phyloP scores from a whole-genome alignment of 2,329 filamentous ascomycete genomes.

The Zelopaecilomyces penicillatus region DNA sequence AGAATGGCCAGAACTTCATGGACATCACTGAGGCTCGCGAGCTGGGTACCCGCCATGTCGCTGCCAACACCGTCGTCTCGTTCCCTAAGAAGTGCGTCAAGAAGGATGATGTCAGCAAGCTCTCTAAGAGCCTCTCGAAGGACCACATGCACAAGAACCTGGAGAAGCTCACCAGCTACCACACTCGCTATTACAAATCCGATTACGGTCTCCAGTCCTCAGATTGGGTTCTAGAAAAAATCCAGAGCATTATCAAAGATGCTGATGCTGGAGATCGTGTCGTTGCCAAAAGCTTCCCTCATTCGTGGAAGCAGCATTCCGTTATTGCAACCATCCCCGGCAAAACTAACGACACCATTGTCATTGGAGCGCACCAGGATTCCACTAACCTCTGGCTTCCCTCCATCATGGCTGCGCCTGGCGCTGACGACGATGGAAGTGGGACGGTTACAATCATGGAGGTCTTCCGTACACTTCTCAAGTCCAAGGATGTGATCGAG shows the following conservation, averaged over 20 bases:
- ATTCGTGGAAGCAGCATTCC: slow-evolving; percentile 82
- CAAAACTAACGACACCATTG: slow-evolving; percentile 71
- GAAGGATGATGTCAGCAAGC: slow-evolving; percentile 55
- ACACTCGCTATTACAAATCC: slow-evolving; percentile 76
- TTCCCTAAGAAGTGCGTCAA: slow-evolving; percentile 61
- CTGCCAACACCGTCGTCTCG: slow-evolving; percentile 30
- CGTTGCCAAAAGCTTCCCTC: slow-evolving; percentile 63
- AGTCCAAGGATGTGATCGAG: slow-evolving; percentile 58
- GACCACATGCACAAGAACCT: slow-evolving; percentile 69
- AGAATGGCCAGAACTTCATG: slow-evolving; percentile 86
- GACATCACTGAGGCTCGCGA: slow-evolving; percentile 75
- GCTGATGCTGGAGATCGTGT: slow-evolving; percentile 64
- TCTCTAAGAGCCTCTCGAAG: slow-evolving; percentile 65
- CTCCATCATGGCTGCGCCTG: slow-evolving; percentile 73
- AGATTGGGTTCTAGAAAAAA: slow-evolving; percentile 72
- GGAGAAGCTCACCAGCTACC: slow-evolving; percentile 68
- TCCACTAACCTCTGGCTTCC: slow-evolving; percentile 91
- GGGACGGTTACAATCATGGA: slow-evolving; percentile 93
- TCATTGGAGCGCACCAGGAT: slow-evolving; percentile 89
- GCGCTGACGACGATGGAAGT: slow-evolving; percentile 91
- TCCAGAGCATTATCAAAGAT: slow-evolving; percentile 61
- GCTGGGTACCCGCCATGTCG: slow-evolving; percentile 37
- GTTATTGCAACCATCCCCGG: slow-evolving; percentile 90
- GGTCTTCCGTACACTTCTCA: slow-evolving; percentile 72
- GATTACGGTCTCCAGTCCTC: slow-evolving; percentile 75